Percentiles rank a stretch among this genome's conserved stretches.
phyloP scores from a whole-genome alignment of 2,329 filamentous ascomycete genomes.

The Trichoderma polysporum region DNA sequence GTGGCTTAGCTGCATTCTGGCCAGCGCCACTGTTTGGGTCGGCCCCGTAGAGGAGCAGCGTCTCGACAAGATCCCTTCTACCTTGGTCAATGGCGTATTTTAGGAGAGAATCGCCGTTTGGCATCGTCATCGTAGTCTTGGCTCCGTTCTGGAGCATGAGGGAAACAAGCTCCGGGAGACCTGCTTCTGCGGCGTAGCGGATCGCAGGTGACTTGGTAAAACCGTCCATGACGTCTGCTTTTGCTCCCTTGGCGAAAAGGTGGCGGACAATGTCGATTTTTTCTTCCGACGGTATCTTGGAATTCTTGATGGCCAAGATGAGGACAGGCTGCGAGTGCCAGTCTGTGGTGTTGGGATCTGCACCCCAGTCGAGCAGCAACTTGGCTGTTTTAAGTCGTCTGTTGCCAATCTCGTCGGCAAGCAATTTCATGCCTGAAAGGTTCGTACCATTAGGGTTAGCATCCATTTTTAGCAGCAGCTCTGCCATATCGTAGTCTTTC shows the following conservation, averaged over 20 bases:
- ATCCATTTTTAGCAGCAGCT: slow-evolving; percentile 37
- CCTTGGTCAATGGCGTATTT: slow-evolving; percentile 33
- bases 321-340: slow-evolving; percentile 34
- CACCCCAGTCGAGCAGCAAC: slow-evolving; percentile 36
- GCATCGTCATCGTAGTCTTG: slow-evolving; percentile 31
- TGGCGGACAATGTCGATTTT: slow-evolving; percentile 31
- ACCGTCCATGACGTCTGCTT: slow-evolving; percentile 31
- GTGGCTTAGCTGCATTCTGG: slow-evolving; percentile 33
- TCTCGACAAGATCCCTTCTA: slow-evolving; percentile 25
- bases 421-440: slow-evolving; percentile 34
- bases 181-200: slow-evolving; percentile 30
- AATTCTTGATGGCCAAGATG: slow-evolving; percentile 32
- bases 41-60: slow-evolving; percentile 35
- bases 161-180: slow-evolving; percentile 27
- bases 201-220: slow-evolving; percentile 27
- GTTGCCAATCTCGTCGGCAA: slow-evolving; percentile 36
- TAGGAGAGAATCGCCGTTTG: slow-evolving; percentile 33
- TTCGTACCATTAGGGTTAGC: slow-evolving; percentile 34
- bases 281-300: slow-evolving; percentile 27
- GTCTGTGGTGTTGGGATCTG: slow-evolving; percentile 35
- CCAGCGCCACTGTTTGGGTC: slow-evolving; percentile 33
- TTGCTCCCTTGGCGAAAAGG: slow-evolving; percentile 38
- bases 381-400: slow-evolving; percentile 34
- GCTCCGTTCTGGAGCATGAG: slow-evolving; percentile 34
- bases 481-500: slow-evolving; percentile 32